Evolutionary conservation across 495 filamentous ascomycete genomes (phyloP), one percentile per base, ranked within the genome.

Genomic region (Astrothelium macrocarpum): DNA sequence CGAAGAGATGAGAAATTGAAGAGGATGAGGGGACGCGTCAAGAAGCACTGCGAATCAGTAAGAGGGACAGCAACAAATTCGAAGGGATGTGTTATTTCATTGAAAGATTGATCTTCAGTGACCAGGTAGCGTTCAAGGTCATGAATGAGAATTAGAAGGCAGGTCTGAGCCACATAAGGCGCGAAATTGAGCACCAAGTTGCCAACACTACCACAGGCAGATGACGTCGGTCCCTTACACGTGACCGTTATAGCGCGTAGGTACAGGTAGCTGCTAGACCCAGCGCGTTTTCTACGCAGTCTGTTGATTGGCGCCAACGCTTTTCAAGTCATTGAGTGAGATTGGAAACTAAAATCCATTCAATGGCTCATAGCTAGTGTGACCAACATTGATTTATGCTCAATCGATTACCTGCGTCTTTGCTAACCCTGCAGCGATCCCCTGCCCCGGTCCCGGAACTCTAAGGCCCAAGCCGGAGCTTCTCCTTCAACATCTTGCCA

Each of bases 161-260:
- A 25, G 20, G 9, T 28, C 29, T 16, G 9, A 56, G 49, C 49
- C 49, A 56, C 49, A 56, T 56, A 56, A 26, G 49, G 49, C 49
- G 23, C 49, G 49, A 26, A 5, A 5, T 20, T n/a, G 49, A 56
- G 49, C 49, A 28, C 49, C 25, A 56, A 29, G 49, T 56, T 56
- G 49, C 49, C 49, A 56, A 56, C 49, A 29, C 29, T 20, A 10
- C 2, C 25, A 28, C 25, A 20, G 9, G 25, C 23, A 56, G 25
- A 56, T 56, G 49, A 56, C 49, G 49, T 56, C 25, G 49, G 9
- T 56, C 25, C 49, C 25, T 29, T 29, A 26, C 49, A 56, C 49
- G 49, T 56, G 49, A 56, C 49, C 20, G 11, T 29, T 29, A 9
- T 29, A 25, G 25, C 49, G 49, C 49, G n/a, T 49, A n/a, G n/a